These are phyloP conservation scores for Biscogniauxia marginata DNA, from an alignment of 2,329 filamentous ascomycete genomes.

Conservation along the genomic window DNA sequence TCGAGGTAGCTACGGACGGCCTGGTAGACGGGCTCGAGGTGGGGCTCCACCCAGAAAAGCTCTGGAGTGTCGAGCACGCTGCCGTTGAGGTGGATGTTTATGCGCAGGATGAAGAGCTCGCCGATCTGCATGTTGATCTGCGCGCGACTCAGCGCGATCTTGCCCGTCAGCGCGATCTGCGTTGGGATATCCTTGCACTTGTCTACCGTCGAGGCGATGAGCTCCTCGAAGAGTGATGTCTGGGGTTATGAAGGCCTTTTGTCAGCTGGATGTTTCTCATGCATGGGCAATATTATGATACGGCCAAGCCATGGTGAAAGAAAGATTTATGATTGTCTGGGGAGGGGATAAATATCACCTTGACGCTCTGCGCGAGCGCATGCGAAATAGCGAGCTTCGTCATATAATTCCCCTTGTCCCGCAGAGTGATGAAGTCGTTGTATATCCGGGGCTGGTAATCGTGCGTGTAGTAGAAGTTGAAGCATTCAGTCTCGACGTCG, in stretches of 20 bases:
- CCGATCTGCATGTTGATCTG: conserved; percentile 99
- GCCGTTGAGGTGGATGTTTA: conserved; percentile 97
- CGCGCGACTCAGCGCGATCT: conserved; percentile 80
- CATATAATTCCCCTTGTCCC: conserved; percentile 97
- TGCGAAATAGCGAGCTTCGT: conserved; percentile 96
- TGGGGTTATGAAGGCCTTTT: too few species aligned
- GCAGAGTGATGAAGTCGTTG: conserved; percentile 96
- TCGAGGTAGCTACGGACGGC: conserved; percentile 94
- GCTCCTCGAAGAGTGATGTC: conserved; percentile 94
- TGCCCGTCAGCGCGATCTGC: conserved; percentile 89
- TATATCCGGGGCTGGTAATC: conserved; percentile 99
- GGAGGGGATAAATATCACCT: conserved; percentile 49
- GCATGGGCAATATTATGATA: neutral
- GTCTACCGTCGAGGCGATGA: conserved; percentile 91
- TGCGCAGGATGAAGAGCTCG: conserved; percentile 94
- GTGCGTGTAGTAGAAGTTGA: conserved; percentile 98
- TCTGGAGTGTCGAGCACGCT: conserved; percentile 96
- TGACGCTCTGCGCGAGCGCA: conserved; percentile 91
- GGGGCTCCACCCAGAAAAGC: conserved; percentile 97
- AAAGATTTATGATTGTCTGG: neutral
- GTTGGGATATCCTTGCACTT: conserved; percentile 90
- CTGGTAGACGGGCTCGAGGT: conserved; percentile 93
- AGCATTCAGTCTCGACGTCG: conserved; percentile 89
- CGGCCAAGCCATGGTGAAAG: neutral
- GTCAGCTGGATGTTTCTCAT: conserved; percentile 1